A percentile compares a stretch with the other conserved stretches of the same genome.
These are phyloP conservation scores for Raffaelea deltoideospora DNA, from an alignment of 2,329 filamentous ascomycete genomes.

Conservation along the genomic window DNA sequence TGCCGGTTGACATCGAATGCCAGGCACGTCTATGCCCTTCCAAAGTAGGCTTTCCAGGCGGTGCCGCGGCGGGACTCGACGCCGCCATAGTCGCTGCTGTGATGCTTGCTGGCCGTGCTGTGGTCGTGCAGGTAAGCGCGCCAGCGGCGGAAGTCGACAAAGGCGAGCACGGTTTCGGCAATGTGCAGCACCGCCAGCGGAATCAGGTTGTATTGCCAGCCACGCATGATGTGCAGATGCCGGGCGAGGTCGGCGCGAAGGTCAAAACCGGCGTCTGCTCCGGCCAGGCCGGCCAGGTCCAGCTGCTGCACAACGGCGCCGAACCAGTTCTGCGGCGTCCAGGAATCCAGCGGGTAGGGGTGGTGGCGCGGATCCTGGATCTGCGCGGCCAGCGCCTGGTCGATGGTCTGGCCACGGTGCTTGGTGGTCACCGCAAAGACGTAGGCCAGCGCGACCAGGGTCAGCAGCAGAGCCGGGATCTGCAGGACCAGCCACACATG, in stretches of 20 bases:
- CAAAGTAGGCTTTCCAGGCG: neutral
- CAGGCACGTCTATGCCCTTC: neutral
- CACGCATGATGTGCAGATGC: slow-evolving; percentile 17
- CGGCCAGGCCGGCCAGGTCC: slow-evolving; percentile 12
- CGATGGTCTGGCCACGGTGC: slow-evolving; percentile 17
- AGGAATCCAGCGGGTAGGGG: slow-evolving; percentile 16
- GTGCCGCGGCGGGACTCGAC: too few relatives aligned
- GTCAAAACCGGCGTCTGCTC: too few relatives aligned
- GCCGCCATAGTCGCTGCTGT: neutral
- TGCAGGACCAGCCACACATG: slow-evolving; percentile 19
- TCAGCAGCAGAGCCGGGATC: slow-evolving; percentile 20
- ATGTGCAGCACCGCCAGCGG: slow-evolving; percentile 13
- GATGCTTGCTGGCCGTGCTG: too few relatives aligned
- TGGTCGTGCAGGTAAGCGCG: neutral
- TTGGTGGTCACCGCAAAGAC: slow-evolving; percentile 18
- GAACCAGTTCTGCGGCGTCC: slow-evolving; percentile 26
- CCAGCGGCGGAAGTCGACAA: slow-evolving; percentile 4
- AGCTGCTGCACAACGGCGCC: slow-evolving; percentile 16
- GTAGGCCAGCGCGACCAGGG: slow-evolving; percentile 19
- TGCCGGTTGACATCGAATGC: too few relatives aligned
- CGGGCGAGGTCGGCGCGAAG: slow-evolving; percentile 12
- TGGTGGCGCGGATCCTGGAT: slow-evolving; percentile 5
- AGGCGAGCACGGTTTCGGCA: slow-evolving; percentile 7
- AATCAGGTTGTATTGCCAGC: slow-evolving; percentile 23
- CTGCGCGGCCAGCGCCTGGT: slow-evolving; percentile 11